These are phyloP conservation scores for Myotisia sp. DNA, from an alignment of 2,329 filamentous ascomycete genomes.

Conservation along the genomic window DNA sequence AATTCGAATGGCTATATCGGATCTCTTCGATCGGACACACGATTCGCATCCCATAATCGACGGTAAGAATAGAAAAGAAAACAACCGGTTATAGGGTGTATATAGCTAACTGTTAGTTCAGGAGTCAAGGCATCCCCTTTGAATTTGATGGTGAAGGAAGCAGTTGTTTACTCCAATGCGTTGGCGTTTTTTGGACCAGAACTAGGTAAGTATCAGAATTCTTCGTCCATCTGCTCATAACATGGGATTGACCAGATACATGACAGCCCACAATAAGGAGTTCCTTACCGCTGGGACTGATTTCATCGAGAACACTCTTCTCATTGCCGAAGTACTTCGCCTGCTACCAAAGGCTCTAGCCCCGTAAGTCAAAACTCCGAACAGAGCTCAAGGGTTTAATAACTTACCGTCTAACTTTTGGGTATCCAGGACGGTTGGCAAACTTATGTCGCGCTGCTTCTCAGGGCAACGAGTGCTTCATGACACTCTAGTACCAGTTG, in stretches of 20 bases:
- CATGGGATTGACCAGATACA: neutral
- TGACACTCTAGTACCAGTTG: neutral
- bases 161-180: constrained; percentile 1
- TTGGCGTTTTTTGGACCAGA: neutral
- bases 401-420: no score
- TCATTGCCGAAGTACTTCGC: neutral
- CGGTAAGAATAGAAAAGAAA: neutral
- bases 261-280: neutral
- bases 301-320: constrained; percentile 1
- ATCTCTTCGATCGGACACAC: neutral
- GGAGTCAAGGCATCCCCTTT: neutral
- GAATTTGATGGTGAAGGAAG: constrained; percentile 1
- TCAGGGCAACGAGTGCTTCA: neutral
- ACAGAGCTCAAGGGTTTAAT: no score
- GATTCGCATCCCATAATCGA: neutral
- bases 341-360: neutral
- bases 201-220: no score
- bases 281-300: neutral
- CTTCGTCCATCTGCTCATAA: neutral
- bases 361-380: neutral
- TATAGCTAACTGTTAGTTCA: no score
- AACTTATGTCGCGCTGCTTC: neutral
- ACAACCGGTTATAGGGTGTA: no score
- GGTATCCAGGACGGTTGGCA: neutral
- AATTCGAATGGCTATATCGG: neutral